A percentile compares a stretch with the other conserved stretches of the same genome.
phyloP scores from a whole-genome alignment of 2,329 filamentous ascomycete species.

The Hymenoscyphus fraxineus region DNA sequence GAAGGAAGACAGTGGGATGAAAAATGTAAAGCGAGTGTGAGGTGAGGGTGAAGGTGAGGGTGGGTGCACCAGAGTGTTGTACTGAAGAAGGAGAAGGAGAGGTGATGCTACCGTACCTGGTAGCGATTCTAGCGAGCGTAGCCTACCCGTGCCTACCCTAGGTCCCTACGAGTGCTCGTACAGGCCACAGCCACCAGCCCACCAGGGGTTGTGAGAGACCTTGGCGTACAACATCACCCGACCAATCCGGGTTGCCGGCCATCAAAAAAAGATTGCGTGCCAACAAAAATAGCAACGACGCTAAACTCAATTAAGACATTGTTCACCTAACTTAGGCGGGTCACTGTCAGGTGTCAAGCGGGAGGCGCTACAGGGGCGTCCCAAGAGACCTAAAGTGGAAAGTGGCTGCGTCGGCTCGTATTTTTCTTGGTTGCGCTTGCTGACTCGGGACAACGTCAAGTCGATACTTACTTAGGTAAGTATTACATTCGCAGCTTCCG shows the following conservation, averaged over 20 bases:
- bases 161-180: too few relatives aligned
- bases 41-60: not conserved
- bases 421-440: not conserved
- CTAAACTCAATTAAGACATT: not conserved
- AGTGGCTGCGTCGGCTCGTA: not conserved
- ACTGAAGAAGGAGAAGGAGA: not conserved
- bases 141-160: too few relatives aligned
- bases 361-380: not conserved
- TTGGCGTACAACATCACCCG: too few relatives aligned
- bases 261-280: not conserved
- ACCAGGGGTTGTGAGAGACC: too few relatives aligned
- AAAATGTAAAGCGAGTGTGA: not conserved
- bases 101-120: not conserved
- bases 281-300: not conserved
- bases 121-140: too few relatives aligned
- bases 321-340: too few relatives aligned
- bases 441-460: not conserved
- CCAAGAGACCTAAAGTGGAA: not conserved
- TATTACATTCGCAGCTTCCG: not conserved
- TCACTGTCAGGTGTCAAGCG: not conserved
- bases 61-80: not conserved
- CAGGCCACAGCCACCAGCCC: too few relatives aligned
- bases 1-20: not conserved
- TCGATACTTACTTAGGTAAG: too few relatives aligned
- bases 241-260: too few relatives aligned